Base-by-base conservation (phyloP, 495 filamentous ascomycete genomes). In the Talaromyces proteolyticus region DNA sequence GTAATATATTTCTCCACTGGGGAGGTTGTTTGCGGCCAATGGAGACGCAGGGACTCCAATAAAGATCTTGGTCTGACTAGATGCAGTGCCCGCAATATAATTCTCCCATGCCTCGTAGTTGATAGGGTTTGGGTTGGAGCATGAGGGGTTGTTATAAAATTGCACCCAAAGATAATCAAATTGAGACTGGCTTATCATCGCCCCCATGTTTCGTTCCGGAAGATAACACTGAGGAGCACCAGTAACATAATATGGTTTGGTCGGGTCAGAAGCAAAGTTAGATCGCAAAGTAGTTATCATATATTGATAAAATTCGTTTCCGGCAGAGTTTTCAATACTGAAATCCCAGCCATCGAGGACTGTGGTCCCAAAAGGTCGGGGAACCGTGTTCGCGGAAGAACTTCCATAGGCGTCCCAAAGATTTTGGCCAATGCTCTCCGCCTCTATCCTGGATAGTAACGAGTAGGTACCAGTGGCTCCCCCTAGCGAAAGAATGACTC, bases 321-420 rank as follows among this genome's bases (percentile, higher is more conserved):
- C 57, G 38, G 60, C 59, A 8, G 55, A 50, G 2, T 49, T 40
- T 19, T 54, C 51, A 40, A 77, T 73, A 44, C 75, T 75, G 26
- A 80, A 66, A 53, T 85, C 81, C 63, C 82, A 83, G 19, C 81
- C 81, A 53, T 85, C 77, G 45, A 84, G 53, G 10, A 68, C 64
- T 0, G 73, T 67, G 4, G 59, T 47, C 12, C 80, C 81, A 50
- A 83, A 80, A 0, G 79, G 81, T 5, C 73, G 61, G 1, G 69
- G 52, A 4, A 44, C 4, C 11, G 16, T 19, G 7, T n/a, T 21
- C 7, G 7, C 57, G 5, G 56, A 44, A 20, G 46, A 52, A 12
- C 63, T 58, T 11, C 55, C 61, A 50, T 79, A 81, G 5, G 77
- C 65, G 17, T 76, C 59, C 75, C 77, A 81, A 0, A 82, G 66